Percentiles rank a stretch among this genome's conserved stretches.
phyloP scores from a whole-genome alignment of 257 asterid genomes.

The Fraxinus cuspidata region DNA sequence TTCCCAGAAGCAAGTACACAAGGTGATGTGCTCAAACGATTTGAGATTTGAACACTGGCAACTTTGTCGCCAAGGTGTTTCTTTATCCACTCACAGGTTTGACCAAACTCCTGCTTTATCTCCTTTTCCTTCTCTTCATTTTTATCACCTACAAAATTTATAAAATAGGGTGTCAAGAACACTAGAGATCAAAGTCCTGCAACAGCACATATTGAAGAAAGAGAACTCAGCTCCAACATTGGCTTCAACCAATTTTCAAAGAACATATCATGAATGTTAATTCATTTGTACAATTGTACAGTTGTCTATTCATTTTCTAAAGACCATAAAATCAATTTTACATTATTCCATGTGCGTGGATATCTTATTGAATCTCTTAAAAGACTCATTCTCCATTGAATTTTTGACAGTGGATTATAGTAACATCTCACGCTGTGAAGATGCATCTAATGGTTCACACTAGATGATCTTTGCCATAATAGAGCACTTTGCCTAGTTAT shows the following conservation, averaged over 20 bases:
- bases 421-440: neutral
- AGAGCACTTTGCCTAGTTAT: neutral
- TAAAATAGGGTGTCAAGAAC: slow-evolving; percentile 13
- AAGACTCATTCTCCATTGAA: neutral
- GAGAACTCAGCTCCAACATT: neutral
- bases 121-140: slow-evolving; percentile 81
- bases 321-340: neutral
- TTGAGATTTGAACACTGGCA: slow-evolving; percentile 88
- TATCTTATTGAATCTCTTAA: neutral
- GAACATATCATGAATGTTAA: neutral
- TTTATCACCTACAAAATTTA: slow-evolving; percentile 66
- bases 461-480: neutral
- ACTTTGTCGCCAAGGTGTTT: slow-evolving; percentile 76
- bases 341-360: neutral
- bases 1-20: slow-evolving; percentile 97
- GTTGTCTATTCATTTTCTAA: neutral
- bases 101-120: slow-evolving; percentile 85
- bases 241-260: neutral
- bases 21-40: slow-evolving; percentile 86
- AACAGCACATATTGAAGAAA: neutral
- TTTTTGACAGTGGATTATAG: neutral
- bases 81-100: slow-evolving; percentile 92
- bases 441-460: neutral
- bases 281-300: neutral
- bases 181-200: slow-evolving; percentile 3